Percentiles rank a stretch among this genome's conserved stretches.
Conservation (phyloP, 768 basidiomycete genomes). For the Leccinellum albellum region DNA sequence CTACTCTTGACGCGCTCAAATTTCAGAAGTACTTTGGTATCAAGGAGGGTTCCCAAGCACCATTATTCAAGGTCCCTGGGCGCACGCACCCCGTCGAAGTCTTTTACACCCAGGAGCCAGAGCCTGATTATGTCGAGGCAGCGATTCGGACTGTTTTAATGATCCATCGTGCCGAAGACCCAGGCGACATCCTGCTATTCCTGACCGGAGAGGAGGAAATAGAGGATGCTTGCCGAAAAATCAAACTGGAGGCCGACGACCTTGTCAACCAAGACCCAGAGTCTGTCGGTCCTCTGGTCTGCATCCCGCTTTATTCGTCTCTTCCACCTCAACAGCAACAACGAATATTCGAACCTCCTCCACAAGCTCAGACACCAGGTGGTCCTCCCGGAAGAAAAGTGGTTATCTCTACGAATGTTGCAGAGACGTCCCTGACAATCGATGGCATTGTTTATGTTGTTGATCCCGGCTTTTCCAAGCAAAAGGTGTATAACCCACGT, state of each 20-base stretch:
- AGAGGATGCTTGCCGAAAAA: conserved; percentile 92
- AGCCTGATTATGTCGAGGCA: conserved; percentile 95
- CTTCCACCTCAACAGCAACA: conserved; percentile 94
- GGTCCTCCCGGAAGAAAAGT: conserved; percentile 91
- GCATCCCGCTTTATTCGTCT: conserved; percentile 93
- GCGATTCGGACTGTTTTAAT: conserved; percentile 94
- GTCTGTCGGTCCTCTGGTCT: conserved; percentile 79
- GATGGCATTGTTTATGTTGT: conserved; percentile 99
- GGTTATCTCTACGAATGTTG: conserved; percentile 94
- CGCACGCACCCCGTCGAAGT: conserved; percentile 95
- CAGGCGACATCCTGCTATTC: conserved; percentile 91
- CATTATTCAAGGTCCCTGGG: conserved; percentile 88
- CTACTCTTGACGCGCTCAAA: conserved; percentile 93
- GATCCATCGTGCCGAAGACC: conserved; percentile 95
- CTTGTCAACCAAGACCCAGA: conserved; percentile 66
- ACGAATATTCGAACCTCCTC: conserved; percentile 91
- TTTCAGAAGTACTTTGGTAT: conserved; percentile 91
- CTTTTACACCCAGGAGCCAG: conserved; percentile 89
- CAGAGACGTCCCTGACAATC: conserved; percentile 95
- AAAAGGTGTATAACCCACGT: conserved; percentile 97
- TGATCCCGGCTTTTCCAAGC: conserved; percentile 96
- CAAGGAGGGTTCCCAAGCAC: conserved; percentile 44
- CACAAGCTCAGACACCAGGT: conserved; percentile 51
- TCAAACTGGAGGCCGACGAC: conserved; percentile 87
- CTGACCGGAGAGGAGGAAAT: conserved; percentile 98